These are phyloP conservation scores for Yamagishiella unicocca DNA, from an alignment of 139 green algal species.

Conservation along the genomic window DNA sequence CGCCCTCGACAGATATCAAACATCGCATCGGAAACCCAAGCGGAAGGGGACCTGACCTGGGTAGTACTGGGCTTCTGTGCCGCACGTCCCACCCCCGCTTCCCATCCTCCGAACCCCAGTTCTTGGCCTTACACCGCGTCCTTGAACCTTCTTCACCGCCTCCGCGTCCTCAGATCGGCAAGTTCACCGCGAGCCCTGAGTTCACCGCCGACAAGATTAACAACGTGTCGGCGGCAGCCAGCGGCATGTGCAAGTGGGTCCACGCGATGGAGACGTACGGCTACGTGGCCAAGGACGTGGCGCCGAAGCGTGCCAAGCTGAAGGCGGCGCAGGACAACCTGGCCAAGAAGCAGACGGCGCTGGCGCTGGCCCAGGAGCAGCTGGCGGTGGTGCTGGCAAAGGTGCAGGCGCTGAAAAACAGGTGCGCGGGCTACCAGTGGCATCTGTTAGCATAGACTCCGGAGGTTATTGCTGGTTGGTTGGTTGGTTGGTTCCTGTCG, in stretches of 20 bases:
- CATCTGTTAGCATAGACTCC: too few relatives aligned
- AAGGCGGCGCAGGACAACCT: conserved; percentile 79
- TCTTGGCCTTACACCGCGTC: not conserved
- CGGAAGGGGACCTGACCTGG: too few relatives aligned
- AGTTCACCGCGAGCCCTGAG: conserved; percentile 78
- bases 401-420: conserved; percentile 83
- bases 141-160: not conserved
- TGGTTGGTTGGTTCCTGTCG: too few relatives aligned
- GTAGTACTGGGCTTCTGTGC: not conserved
- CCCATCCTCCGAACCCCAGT: not conserved
- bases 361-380: conserved; percentile 74
- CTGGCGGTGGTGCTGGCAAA: conserved; percentile 84
- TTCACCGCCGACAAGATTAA: conserved; percentile 79
- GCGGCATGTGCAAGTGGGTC: conserved; percentile 89
- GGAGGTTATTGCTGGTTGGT: too few relatives aligned
- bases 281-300: conserved; percentile 85
- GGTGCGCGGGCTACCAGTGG: too few relatives aligned
- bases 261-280: conserved; percentile 89
- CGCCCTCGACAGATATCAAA: too few relatives aligned
- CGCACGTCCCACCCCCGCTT: not conserved
- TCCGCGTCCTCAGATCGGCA: conserved; percentile 62
- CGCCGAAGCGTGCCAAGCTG: conserved; percentile 88
- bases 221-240: conserved; percentile 76
- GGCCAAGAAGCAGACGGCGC: conserved; percentile 75
- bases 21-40: too few relatives aligned